Percentiles rank a stretch among this genome's conserved stretches.
phyloP scores from a whole-genome alignment of 768 basidiomycete species.

The Lactifluus piperatus region DNA sequence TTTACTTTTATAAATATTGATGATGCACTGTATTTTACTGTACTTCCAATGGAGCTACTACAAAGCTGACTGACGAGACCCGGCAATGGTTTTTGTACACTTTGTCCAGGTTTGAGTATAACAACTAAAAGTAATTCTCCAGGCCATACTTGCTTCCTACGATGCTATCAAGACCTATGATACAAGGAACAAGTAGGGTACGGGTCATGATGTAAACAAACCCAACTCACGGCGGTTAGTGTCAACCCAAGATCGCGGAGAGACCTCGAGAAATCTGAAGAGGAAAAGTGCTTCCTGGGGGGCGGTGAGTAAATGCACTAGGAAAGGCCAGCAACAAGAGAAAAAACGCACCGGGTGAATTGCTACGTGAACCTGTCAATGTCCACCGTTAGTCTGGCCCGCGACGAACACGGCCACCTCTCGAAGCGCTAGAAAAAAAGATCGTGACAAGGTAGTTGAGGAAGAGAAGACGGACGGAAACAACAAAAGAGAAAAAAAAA shows the following conservation, averaged over 20 bases:
- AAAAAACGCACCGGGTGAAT: constrained; percentile 64
- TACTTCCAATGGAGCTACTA: background rate
- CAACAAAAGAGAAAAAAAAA: background rate
- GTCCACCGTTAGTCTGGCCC: constrained; percentile 59
- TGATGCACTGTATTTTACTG: background rate
- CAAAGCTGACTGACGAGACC: background rate
- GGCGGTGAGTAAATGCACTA: background rate
- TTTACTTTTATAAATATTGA: background rate
- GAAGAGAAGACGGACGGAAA: background rate
- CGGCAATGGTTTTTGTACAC: constrained; percentile 6
- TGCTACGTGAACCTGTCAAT: constrained; percentile 71
- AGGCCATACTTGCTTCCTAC: background rate
- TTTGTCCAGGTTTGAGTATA: background rate
- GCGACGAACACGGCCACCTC: constrained; percentile 87
- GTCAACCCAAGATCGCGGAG: constrained; percentile 81
- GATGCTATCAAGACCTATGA: constrained; percentile 19
- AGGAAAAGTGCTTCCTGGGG: constrained; percentile 60
- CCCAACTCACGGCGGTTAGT: constrained; percentile 68
- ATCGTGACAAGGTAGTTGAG: background rate
- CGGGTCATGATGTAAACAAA: background rate
- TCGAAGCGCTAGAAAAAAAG: constrained; percentile 62
- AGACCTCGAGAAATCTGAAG: constrained; percentile 67
- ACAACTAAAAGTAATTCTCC: background rate
- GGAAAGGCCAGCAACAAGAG: background rate
- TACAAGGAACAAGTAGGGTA: background rate